Conservation (phyloP, 805 yeast species). For the Saccharomyces kudriavzevii region DNA sequence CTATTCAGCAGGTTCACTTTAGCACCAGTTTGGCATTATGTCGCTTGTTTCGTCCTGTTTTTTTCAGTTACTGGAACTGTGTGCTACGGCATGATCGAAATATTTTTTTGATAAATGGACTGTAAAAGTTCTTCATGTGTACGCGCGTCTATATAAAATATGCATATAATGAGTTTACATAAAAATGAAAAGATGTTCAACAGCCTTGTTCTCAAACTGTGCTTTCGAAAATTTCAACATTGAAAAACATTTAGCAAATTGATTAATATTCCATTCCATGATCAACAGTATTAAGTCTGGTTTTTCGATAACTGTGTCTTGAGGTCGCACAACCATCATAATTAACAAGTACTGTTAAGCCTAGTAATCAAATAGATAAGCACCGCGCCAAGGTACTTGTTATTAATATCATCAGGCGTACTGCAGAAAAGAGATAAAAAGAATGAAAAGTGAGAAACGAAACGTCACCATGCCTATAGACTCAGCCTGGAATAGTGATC, state of each 20-base stretch:
- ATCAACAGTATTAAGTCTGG: neutral
- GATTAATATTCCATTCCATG: neutral
- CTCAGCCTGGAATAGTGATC: neutral
- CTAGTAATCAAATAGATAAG: neutral
- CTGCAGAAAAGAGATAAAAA: neutral
- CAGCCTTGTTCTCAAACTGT: neutral
- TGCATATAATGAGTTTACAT: neutral
- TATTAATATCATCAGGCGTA: neutral
- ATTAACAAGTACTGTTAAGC: too few relatives aligned
- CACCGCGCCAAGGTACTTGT: neutral
- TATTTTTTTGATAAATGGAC: slow-evolving; percentile 9
- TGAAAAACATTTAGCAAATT: neutral
- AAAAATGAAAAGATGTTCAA: neutral
- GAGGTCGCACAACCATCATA: neutral
- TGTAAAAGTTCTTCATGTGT: neutral
- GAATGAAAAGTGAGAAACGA: neutral
- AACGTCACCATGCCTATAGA: neutral
- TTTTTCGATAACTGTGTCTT: neutral
- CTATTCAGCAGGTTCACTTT: slow-evolving; percentile 25
- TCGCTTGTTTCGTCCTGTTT: slow-evolving; percentile 20
- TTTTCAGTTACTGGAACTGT: slow-evolving; percentile 22
- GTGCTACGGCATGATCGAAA: slow-evolving; percentile 27
- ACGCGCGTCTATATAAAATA: neutral
- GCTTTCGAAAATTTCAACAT: neutral
- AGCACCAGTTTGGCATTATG: slow-evolving; percentile 30